Evolutionary conservation across 1,284 basidiomycete species (phyloP).

Genomic region (Meira nashicola): DNA sequence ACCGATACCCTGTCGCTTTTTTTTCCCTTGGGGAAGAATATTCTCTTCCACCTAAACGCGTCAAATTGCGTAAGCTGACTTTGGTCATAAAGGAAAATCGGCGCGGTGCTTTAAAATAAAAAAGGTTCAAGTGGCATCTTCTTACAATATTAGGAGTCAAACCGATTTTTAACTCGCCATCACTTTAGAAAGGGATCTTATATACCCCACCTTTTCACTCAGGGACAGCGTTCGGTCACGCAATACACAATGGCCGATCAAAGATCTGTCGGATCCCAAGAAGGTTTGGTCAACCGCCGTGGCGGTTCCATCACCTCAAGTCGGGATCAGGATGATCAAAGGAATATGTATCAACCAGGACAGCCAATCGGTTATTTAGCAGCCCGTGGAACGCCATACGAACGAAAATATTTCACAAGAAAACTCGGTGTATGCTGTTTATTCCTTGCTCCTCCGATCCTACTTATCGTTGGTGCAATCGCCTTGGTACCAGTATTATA

Average conservation of each 20-base stretch:
- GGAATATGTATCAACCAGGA: constrained; percentile 16
- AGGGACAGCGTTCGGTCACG: neutral
- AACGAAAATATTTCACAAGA: constrained; percentile 46
- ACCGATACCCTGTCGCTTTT: no score
- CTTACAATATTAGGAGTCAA: no score
- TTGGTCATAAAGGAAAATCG: no score
- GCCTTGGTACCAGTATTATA: constrained; percentile 50
- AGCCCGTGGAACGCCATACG: constrained; percentile 47
- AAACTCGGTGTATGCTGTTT: constrained; percentile 46
- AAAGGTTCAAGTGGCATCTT: no score
- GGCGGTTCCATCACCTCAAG: neutral
- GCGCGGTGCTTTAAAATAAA: no score
- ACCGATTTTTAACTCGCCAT: no score
- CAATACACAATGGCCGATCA: neutral
- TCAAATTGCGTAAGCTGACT: no score
- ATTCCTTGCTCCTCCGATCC: constrained; percentile 34
- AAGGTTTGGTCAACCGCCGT: constrained; percentile 4
- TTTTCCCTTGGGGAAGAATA: no score
- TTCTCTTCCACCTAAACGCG: no score
- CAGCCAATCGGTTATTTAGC: constrained; percentile 17
- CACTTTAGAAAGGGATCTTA: no score
- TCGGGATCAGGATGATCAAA: neutral
- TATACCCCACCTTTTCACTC: neutral
- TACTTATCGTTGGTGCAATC: constrained; percentile 42
- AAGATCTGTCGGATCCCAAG: neutral